Percentiles rank a stretch among this genome's conserved stretches.
Conservation (phyloP, 345 rosid genomes). For the Acer yangbiense region DNA sequence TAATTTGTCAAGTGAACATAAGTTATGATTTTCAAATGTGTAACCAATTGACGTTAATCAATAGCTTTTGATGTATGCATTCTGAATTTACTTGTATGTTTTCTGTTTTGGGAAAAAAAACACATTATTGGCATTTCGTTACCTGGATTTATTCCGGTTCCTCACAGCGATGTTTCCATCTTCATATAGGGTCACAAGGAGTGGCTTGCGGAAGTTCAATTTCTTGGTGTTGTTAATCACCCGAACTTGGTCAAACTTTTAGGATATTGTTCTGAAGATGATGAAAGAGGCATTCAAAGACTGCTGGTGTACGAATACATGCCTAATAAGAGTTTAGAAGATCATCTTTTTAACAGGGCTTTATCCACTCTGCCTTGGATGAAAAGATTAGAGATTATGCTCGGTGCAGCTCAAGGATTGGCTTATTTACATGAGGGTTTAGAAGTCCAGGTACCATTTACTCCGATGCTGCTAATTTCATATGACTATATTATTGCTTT, state of each 20-base stretch:
- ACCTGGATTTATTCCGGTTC: constrained; percentile 1
- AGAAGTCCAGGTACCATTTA: constrained; percentile 60
- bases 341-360: constrained; percentile 61
- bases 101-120: not conserved
- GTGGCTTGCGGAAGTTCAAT: constrained; percentile 90
- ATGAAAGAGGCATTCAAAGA: constrained; percentile 64
- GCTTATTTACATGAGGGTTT: constrained; percentile 75
- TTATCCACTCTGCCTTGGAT: constrained; percentile 60
- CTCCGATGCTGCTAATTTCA: not conserved
- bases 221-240: constrained; percentile 78
- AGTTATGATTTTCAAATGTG: not conserved
- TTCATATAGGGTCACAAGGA: constrained; percentile 77
- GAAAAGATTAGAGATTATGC: constrained; percentile 76
- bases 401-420: constrained; percentile 86
- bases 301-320: constrained; percentile 80
- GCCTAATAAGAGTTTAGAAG: constrained; percentile 84
- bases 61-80: not conserved
- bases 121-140: not conserved
- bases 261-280: constrained; percentile 71
- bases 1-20: not conserved
- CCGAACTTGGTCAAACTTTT: constrained; percentile 86
- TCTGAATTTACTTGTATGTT: not conserved
- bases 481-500: not conserved
- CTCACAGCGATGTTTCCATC: constrained; percentile 10
- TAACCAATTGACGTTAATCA: not conserved